A percentile compares a stretch with the other conserved stretches of the same genome.
Conservation (phyloP, 1,284 basidiomycete species). For the Inonotus obliquus region DNA sequence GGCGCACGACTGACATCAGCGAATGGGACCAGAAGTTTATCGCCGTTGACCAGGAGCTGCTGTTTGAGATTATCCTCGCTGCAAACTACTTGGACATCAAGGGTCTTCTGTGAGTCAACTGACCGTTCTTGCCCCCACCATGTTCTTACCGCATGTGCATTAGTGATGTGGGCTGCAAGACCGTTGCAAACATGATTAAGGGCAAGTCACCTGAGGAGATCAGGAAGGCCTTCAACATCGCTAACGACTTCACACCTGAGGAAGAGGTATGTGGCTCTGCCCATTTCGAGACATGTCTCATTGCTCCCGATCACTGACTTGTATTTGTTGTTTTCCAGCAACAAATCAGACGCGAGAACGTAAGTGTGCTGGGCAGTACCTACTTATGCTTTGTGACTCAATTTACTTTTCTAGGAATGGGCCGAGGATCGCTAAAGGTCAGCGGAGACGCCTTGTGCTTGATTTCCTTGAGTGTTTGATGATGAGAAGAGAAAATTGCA, state of each 20-base stretch:
- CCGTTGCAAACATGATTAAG: slow-evolving; percentile 99
- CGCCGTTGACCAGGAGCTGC: slow-evolving; percentile 94
- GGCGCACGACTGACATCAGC: slow-evolving; percentile 94
- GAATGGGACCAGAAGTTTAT: slow-evolving; percentile 99
- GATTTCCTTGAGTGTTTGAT: background rate
- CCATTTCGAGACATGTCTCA: too few relatives aligned
- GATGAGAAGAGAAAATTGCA: too few relatives aligned
- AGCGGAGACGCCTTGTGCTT: too few relatives aligned
- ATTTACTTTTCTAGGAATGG: slow-evolving; percentile 61
- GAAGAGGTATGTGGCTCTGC: slow-evolving; percentile 69
- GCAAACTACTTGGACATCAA: slow-evolving; percentile 99
- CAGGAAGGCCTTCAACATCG: slow-evolving; percentile 95
- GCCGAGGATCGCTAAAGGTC: slow-evolving; percentile 73
- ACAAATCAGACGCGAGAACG: slow-evolving; percentile 99
- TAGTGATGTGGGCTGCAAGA: slow-evolving; percentile 99
- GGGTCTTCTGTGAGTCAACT: slow-evolving; percentile 79
- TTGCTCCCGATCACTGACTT: background rate
- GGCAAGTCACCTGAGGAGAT: slow-evolving; percentile 97
- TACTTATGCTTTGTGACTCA: slow-evolving; percentile 12
- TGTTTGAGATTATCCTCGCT: slow-evolving; percentile 99
- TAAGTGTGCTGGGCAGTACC: slow-evolving; percentile 37
- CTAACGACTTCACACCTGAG: slow-evolving; percentile 98
- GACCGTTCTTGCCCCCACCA: background rate
- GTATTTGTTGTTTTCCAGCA: slow-evolving; percentile 45
- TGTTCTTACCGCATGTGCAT: background rate